Evolutionary conservation across 2,329 filamentous ascomycete species (phyloP).

Genomic region (Colletotrichum liriopes): DNA sequence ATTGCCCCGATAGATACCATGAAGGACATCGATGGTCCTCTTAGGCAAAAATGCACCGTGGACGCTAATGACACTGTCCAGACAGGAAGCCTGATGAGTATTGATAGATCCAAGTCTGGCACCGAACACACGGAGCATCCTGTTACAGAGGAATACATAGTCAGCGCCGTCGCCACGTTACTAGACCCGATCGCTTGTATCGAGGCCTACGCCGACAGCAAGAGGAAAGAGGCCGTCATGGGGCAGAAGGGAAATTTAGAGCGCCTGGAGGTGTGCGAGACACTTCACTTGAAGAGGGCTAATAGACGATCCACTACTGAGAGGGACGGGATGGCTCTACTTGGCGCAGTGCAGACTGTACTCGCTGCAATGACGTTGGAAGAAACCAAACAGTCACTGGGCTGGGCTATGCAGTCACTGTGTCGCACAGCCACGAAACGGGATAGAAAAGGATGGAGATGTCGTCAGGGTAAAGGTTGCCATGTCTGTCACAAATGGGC

Average conservation of each 20-base stretch:
- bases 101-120: neutral
- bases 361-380: neutral
- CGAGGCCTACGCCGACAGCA: neutral
- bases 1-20: too few relatives aligned
- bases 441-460: neutral
- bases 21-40: too few relatives aligned
- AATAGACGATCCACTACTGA: too few relatives aligned
- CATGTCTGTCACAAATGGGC: neutral
- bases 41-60: too few relatives aligned
- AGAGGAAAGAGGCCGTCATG: neutral
- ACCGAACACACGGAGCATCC: neutral
- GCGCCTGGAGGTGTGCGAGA: too few relatives aligned
- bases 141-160: neutral
- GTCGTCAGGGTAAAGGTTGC: neutral
- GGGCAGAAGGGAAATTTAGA: neutral
- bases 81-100: neutral
- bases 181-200: constrained; percentile 8
- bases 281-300: neutral
- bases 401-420: neutral
- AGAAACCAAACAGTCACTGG: neutral
- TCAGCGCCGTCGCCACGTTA: neutral
- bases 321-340: too few relatives aligned
- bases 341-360: neutral
- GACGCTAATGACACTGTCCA: neutral
- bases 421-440: neutral